Base-by-base conservation (phyloP, 2,329 filamentous ascomycete species). In the Cercospora sojina region DNA sequence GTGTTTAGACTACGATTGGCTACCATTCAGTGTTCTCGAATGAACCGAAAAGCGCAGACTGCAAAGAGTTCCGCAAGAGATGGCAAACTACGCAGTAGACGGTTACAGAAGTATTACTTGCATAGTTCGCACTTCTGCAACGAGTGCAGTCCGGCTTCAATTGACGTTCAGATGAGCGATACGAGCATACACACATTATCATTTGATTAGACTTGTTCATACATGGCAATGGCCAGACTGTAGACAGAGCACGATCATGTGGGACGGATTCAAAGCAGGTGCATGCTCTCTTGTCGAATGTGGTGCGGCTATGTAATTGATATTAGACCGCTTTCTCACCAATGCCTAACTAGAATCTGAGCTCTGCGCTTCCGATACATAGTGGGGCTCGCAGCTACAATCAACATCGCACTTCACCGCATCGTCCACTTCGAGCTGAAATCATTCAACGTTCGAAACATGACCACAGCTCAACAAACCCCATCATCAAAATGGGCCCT, bases 401-500 rank as follows among this genome's bases (percentile, higher is more conserved):
- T 13, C 43, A 6, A n/a, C 41, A 18, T 12, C 13, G 18, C 43
- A 25, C 43, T 49, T 49, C 43, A 25, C 43, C 20, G 18, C 43
- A 25, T 27, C 3, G 5, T 25, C 18, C 5, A 16, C 47, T 23
- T 13, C 20, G 4, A 23, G 25, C 47, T 25, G 2, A 29, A 47
- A 18, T 18, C 18, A 1, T 1, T 20, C 41, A 8, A n/a, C 16
- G 7, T 12, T 27, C 47, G n/a, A 53, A 53, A 13, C 23, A 53
- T 53, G 47, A 16, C 47, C 20, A 27, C 47, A 16, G 2, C 23
- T 16, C 47, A 9, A 53, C 3, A 3, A 53, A 3, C 23, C 9
- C 23, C 23, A 53, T 53, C 47, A 2, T 31, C 59, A n/a, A 57
- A 57, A 73, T 83, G 84, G 74, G 78, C 83, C 3, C 79, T 85